Percentiles rank a stretch among this genome's conserved stretches.
Conservation (phyloP, 2,329 filamentous ascomycete species). For the Zymoseptoria tritici region DNA sequence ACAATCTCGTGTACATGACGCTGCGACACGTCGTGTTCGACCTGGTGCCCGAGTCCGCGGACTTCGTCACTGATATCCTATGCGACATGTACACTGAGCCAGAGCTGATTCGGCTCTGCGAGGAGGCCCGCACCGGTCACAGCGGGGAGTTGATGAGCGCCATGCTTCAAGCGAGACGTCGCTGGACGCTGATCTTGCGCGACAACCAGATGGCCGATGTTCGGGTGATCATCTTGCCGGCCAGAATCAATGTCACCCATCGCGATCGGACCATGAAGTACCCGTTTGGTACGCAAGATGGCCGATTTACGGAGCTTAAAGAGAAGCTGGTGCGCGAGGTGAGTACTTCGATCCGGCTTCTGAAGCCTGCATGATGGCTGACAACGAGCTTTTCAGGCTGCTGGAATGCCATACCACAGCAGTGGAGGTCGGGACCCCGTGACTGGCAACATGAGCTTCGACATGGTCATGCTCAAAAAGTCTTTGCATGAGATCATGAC, state of each 20-base stretch:
- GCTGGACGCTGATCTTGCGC: slow-evolving; percentile 1
- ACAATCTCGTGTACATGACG: background rate
- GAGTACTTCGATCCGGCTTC: background rate
- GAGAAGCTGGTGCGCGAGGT: background rate
- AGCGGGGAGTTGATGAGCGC: background rate
- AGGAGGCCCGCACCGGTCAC: background rate
- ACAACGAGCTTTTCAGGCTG: background rate
- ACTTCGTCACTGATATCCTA: slow-evolving; percentile 1
- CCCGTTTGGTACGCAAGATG: background rate
- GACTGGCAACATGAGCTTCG: slow-evolving; percentile 1
- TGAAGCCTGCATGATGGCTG: background rate
- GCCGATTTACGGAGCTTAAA: background rate
- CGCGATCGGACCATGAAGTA: background rate
- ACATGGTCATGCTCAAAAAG: background rate
- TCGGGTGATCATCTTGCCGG: background rate
- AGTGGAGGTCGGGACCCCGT: background rate
- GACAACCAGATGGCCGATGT: slow-evolving; percentile 1
- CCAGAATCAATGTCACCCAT: background rate
- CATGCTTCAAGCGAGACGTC: background rate
- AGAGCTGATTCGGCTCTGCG: background rate
- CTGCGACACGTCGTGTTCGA: slow-evolving; percentile 1
- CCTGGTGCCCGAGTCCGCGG: background rate
- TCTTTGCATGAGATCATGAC: background rate
- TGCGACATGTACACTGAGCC: background rate
- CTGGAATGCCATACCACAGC: background rate